phyloP scores from a whole-genome alignment of 148 eudicot species.

The Chenopodium suecicum region DNA sequence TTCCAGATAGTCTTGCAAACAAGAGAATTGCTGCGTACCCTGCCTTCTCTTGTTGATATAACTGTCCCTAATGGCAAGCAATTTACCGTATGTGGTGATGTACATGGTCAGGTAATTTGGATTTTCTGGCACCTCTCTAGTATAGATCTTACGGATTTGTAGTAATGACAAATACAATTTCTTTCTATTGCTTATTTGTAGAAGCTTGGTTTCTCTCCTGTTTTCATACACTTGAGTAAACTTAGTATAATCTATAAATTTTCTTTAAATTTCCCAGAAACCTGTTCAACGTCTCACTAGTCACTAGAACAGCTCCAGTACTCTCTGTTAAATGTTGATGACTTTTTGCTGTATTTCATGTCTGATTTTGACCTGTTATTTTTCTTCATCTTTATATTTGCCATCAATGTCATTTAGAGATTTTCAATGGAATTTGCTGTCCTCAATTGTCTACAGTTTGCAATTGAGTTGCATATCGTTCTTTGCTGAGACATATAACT shows the following conservation, averaged over 20 bases:
- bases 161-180: background rate
- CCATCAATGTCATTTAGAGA: background rate
- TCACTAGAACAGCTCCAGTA: background rate
- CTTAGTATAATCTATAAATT: background rate
- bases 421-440: background rate
- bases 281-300: background rate
- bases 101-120: conserved; percentile 93
- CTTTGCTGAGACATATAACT: background rate
- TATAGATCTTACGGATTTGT: background rate
- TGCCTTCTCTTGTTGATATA: conserved; percentile 95
- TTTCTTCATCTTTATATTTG: background rate
- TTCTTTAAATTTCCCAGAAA: background rate
- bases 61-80: conserved; percentile 79
- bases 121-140: background rate
- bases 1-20: conserved; percentile 87
- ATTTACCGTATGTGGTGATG: conserved; percentile 97
- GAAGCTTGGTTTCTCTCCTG: background rate
- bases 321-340: background rate
- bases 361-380: background rate
- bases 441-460: background rate
- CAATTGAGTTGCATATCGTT: background rate
- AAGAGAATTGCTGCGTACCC: conserved; percentile 76
- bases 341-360: background rate
- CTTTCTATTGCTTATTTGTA: background rate
- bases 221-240: background rate